Conservation (phyloP, 768 basidiomycete genomes). For the Lentinula lateritia region DNA sequence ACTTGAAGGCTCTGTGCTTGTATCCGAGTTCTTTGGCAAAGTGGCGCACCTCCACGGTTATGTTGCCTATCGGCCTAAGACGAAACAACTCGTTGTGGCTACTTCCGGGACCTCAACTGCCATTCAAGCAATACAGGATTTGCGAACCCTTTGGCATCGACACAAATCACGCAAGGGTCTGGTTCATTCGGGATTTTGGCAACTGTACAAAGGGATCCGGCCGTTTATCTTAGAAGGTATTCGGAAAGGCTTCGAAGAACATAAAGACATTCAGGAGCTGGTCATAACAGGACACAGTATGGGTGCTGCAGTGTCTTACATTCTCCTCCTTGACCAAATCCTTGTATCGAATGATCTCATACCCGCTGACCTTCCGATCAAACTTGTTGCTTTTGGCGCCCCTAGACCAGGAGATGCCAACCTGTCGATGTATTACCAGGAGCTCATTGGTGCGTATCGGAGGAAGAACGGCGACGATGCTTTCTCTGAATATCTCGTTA, state of each 20-base stretch:
- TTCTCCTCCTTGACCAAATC: conserved; percentile 40
- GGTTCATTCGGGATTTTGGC: conserved; percentile 55
- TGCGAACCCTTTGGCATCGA: conserved; percentile 30
- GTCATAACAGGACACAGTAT: conserved; percentile 55
- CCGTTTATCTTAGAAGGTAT: conserved; percentile 28
- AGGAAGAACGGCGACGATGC: conserved; percentile 25
- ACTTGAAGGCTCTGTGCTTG: conserved; percentile 26
- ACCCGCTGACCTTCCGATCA: conserved; percentile 26
- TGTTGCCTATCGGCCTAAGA: conserved; percentile 37
- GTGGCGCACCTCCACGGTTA: conserved; percentile 41
- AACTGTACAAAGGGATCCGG: conserved; percentile 40
- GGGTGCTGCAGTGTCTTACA: conserved; percentile 48
- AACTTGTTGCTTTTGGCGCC: conserved; percentile 44
- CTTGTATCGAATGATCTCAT: conserved; percentile 24
- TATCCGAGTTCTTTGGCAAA: conserved; percentile 34
- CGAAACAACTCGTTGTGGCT: conserved; percentile 44
- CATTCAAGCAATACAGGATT: conserved; percentile 41
- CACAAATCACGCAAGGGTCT: conserved; percentile 33
- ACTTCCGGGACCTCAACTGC: conserved; percentile 44
- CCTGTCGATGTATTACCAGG: conserved; percentile 37
- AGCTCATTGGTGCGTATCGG: conserved; percentile 27
- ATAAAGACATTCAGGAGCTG: conserved; percentile 30
- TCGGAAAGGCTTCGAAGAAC: conserved; percentile 28
- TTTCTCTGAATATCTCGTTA: conserved; percentile 44
- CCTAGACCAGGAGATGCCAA: conserved; percentile 43